Evolutionary conservation across 495 filamentous ascomycete species (phyloP).

Genomic region (Annulohypoxylon maeteangense): DNA sequence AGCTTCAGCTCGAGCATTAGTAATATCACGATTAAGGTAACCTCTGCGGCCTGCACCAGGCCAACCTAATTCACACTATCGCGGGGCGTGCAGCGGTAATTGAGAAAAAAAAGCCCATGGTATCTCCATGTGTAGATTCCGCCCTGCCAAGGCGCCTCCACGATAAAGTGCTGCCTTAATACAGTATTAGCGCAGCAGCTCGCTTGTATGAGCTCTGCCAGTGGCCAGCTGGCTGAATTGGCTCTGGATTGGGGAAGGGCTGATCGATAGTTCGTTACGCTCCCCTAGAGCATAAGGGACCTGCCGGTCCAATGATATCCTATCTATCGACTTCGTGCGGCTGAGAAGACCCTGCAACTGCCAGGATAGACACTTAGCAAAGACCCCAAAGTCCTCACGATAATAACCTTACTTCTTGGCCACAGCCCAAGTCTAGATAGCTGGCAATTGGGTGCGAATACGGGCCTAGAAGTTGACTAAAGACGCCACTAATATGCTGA

Average conservation of each 20-base stretch:
- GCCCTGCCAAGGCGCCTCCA: constrained; percentile 36
- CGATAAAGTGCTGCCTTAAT: constrained; percentile 8
- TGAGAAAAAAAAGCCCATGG: constrained; percentile 17
- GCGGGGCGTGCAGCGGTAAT: neutral
- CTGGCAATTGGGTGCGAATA: constrained; percentile 12
- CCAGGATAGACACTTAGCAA: constrained; percentile 14
- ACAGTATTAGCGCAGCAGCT: constrained; percentile 16
- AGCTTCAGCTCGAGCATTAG: constrained; percentile 6
- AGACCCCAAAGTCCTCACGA: neutral
- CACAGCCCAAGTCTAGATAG: neutral
- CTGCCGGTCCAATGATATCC: constrained; percentile 21
- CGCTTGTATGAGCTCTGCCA: constrained; percentile 19
- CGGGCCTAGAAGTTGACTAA: constrained; percentile 16
- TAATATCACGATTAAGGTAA: neutral
- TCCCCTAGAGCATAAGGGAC: neutral
- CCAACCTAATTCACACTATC: neutral
- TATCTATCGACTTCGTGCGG: constrained; percentile 20
- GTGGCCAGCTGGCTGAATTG: constrained; percentile 26
- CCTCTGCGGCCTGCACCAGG: neutral
- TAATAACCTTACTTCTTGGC: constrained; percentile 1
- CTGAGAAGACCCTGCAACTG: constrained; percentile 35
- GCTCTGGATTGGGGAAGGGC: constrained; percentile 28
- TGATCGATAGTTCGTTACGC: constrained; percentile 29
- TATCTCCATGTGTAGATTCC: constrained; percentile 9
- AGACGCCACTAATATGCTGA: neutral